Evolutionary conservation across 139 green algal species (phyloP).

Genomic region (Asterochloris sp.): DNA sequence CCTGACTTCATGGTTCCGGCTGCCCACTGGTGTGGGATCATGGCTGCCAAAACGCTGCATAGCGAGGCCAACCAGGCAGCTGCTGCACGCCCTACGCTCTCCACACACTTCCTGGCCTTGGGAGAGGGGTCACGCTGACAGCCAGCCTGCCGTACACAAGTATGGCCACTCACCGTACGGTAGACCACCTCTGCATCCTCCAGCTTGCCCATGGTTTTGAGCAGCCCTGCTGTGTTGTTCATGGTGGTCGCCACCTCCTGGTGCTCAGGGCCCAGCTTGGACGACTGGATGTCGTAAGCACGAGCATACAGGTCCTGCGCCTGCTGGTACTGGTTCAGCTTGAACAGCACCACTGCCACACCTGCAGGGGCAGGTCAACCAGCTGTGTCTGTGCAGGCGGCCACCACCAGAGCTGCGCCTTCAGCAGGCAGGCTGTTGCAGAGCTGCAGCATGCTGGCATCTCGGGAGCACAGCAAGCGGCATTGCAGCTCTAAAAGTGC

Average conservation of each 20-base stretch:
- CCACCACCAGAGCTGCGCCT: background rate
- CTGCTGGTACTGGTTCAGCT: conserved; percentile 17
- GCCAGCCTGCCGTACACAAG: background rate
- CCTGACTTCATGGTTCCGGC: too few species aligned
- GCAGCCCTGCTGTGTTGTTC: conserved; percentile 25
- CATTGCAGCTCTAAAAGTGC: too few species aligned
- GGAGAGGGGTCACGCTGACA: too few species aligned
- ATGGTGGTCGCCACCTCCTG: conserved; percentile 31
- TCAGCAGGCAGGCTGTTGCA: too few species aligned
- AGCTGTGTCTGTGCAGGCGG: background rate
- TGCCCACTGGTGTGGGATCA: too few species aligned
- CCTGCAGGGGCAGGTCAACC: background rate
- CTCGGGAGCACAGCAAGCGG: too few species aligned
- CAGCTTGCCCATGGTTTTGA: conserved; percentile 25
- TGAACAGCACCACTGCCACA: conserved; percentile 22
- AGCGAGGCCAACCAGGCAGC: too few species aligned
- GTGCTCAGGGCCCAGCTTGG: conserved; percentile 23
- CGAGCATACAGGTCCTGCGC: conserved; percentile 25
- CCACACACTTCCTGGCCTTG: too few species aligned
- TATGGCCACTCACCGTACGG: background rate
- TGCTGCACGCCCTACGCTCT: too few species aligned
- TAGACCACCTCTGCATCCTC: conserved; percentile 29
- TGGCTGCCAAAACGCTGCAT: too few species aligned
- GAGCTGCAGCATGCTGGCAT: too few species aligned
- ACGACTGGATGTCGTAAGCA: conserved; percentile 19